Evolutionary conservation across 495 filamentous ascomycete genomes (phyloP).

Genomic region (Tuber magnatum): DNA sequence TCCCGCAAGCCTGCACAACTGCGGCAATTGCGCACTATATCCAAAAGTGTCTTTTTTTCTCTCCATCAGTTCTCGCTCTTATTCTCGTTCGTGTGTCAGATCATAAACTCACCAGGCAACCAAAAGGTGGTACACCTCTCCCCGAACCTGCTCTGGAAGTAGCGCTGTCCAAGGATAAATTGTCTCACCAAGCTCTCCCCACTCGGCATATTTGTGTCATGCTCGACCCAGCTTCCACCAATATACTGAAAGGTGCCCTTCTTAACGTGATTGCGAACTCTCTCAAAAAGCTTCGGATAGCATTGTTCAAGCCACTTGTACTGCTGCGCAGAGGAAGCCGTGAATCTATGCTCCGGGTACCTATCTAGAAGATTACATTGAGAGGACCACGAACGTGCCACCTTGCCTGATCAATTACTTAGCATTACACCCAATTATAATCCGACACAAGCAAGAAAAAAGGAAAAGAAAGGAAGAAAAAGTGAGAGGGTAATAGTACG

Average conservation of each 20-base stretch:
- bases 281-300: constrained; percentile 80
- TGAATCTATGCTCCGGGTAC: constrained; percentile 89
- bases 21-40: constrained; percentile 88
- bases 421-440: constrained; percentile 6
- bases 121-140: constrained; percentile 86
- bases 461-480: too few species aligned
- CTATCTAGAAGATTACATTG: constrained; percentile 90
- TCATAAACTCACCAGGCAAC: constrained; percentile 55
- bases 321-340: constrained; percentile 87
- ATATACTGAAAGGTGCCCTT: constrained; percentile 88
- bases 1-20: constrained; percentile 80
- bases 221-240: constrained; percentile 97
- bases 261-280: constrained; percentile 83
- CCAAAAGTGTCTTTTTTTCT: constrained; percentile 73
- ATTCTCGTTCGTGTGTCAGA: background rate
- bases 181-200: constrained; percentile 93
- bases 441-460: background rate
- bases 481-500: constrained; percentile 43
- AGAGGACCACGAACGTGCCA: constrained; percentile 91
- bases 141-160: constrained; percentile 90
- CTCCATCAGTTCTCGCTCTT: background rate
- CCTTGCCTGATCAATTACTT: constrained; percentile 50
- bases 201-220: constrained; percentile 94
- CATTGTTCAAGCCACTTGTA: constrained; percentile 92
- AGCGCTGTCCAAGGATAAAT: constrained; percentile 70